Base-by-base conservation (phyloP, 148 eudicot species). In the Linanthus parryae region DNA sequence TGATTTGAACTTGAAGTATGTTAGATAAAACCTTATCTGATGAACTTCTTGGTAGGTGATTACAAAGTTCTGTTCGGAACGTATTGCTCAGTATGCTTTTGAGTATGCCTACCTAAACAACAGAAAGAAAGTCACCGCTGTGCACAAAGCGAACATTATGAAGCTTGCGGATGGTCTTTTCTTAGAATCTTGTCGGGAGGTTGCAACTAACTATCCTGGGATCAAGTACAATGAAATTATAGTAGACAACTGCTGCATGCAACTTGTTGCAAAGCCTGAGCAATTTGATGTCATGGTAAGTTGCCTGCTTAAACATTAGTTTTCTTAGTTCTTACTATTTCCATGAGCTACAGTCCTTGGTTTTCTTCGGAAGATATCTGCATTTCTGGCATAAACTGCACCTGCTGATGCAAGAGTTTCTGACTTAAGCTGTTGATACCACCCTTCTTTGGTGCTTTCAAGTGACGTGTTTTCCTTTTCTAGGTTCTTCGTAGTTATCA, bases 111-210 rank as follows among this genome's bases (percentile, higher is more conserved):
- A 71, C 60, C 52, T 66, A 35, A 71, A 71, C 64, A 66, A 71
- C 61, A 71, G 76, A 63, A 71, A 71, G 71, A 71, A 57, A 62
- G 76, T 71, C 17, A 61, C 76, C 0, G 76, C 76, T 44, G 76
- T 71, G 40, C 76, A 71, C 61, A 71, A 71, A 52, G 76, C 76
- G 30, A 71, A 71, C 25, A 71, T 71, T 28, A 71, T 71, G 76
- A 71, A 71, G 72, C 76, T 71, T 56, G 71, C 76, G n/a, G 76
- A 71, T 57, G 76, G 76, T 46, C 68, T 71, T 22, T 71, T 71
- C 67, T 37, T 71, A 48, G 76, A 71, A 65, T 71, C 76, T 39
- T 71, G 76, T 36, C 57, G 76, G 14, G 76, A 71, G 60, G 54
- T 71, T 15, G 76, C 76, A 13, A 39, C 62, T 27, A 66, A 62